Percentiles rank a stretch among this genome's conserved stretches.
Evolutionary conservation across 1,284 basidiomycete species (phyloP).

Genomic region (Trichosporon sp.): DNA sequence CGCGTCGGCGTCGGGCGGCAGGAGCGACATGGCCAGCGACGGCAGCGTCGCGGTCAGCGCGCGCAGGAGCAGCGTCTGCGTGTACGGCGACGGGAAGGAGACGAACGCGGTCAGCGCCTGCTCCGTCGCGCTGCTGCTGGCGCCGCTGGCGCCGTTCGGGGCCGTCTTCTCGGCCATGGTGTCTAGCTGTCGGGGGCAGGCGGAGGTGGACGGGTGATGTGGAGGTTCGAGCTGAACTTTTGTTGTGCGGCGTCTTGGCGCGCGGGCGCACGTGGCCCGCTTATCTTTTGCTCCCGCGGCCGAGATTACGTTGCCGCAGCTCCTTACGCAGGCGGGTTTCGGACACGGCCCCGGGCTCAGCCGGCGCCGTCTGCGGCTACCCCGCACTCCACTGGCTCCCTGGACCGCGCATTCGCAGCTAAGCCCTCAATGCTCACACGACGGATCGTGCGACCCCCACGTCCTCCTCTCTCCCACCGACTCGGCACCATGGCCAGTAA

Average conservation of each 20-base stretch:
- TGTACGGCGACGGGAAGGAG: constrained; percentile 74
- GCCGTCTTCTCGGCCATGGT: not conserved
- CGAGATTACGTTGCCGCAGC: not conserved
- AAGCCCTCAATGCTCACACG: not conserved
- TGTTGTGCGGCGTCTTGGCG: not conserved
- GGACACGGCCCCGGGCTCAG: not conserved
- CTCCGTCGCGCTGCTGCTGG: not conserved
- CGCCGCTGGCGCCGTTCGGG: not conserved
- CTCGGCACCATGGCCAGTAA: not conserved
- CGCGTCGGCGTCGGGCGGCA: constrained; percentile 27
- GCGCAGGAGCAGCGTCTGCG: constrained; percentile 61
- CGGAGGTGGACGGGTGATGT: not conserved
- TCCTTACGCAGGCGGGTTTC: not conserved
- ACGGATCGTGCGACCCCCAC: not conserved
- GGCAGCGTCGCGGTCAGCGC: constrained; percentile 54
- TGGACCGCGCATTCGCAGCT: not conserved
- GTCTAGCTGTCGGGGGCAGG: not conserved
- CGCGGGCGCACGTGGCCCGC: not conserved
- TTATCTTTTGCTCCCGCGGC: not conserved
- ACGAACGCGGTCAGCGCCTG: constrained; percentile 55
- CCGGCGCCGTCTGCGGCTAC: not conserved
- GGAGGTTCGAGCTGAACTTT: not conserved
- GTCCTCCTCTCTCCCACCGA: not conserved
- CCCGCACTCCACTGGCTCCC: not conserved
- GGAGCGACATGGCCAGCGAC: constrained; percentile 33